These are phyloP conservation scores for Nemania sp. DNA, from an alignment of 2,329 filamentous ascomycete genomes.

Conservation along the genomic window DNA sequence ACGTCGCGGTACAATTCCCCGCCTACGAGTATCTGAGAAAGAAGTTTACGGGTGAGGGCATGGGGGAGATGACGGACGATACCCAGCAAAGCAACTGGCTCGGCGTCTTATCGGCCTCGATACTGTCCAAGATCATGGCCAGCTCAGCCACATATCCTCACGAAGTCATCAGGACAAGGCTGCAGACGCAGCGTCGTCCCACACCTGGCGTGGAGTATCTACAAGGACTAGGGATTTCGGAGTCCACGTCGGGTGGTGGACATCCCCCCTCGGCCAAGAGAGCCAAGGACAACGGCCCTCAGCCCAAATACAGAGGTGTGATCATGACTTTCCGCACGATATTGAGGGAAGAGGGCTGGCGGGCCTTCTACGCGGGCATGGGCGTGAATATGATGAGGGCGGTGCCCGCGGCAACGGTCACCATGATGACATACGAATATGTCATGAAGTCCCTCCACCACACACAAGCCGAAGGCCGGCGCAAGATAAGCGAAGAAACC, in stretches of 20 bases:
- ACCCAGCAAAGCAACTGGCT: constrained; percentile 72
- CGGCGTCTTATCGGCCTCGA: constrained; percentile 85
- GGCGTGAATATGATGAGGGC: constrained; percentile 97
- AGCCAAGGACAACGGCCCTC: constrained; percentile 22
- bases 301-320: constrained; percentile 73
- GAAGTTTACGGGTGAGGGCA: constrained; percentile 84
- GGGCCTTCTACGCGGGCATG: constrained; percentile 95
- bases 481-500: constrained; percentile 34
- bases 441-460: constrained; percentile 59
- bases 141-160: constrained; percentile 97
- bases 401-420: constrained; percentile 93
- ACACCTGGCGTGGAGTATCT: constrained; percentile 58
- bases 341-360: constrained; percentile 88
- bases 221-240: constrained; percentile 54
- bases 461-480: constrained; percentile 46
- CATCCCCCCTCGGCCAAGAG: constrained; percentile 45
- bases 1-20: constrained; percentile 97
- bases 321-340: constrained; percentile 83
- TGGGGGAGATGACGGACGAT: constrained; percentile 70
- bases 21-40: constrained; percentile 93
- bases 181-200: constrained; percentile 89
- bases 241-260: constrained; percentile 49
- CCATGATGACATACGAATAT: constrained; percentile 96
- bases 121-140: constrained; percentile 91
- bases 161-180: constrained; percentile 88